Base-by-base conservation (phyloP, 2,329 filamentous ascomycete species). In the Drechmeria coniospora region DNA sequence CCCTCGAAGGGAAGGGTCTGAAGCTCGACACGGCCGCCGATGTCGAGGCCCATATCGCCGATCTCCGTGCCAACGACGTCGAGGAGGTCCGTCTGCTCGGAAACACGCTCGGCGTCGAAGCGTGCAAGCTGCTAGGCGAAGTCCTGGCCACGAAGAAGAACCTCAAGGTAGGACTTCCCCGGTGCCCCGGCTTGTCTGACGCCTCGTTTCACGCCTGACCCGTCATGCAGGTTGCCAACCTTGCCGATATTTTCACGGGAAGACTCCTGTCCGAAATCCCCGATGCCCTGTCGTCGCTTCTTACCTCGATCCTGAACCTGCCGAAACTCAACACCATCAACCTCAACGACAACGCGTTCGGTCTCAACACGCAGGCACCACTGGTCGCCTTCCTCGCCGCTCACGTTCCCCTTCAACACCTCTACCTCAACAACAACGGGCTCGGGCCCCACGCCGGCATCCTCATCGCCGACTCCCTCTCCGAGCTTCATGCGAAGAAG, bases 351-450 rank as follows among this genome's bases (percentile, higher is more conserved):
- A 98, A 98, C 56, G 90, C 90, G 25, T 98, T 98, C 46, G 90
- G 90, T 31, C 73, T 94, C 35, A 94, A 93, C 57, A 93, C 83
- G 11, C 80, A 92, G 53, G 84, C 82, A 20, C 90, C 87, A 8
- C 72, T 98, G 26, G 81, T 93, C 41, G 80, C 81, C 34, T 98
- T 98, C 60, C 73, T 98, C 36, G 76, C 80, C 30, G 68, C 76
- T 32, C 87, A 95, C 57, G 73, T 80, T 3, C 87, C 90, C 3
- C 74, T 98, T 23, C 84, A 86, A 54, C 86, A 94, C 54, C 72
- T 98, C 16, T 83, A 92, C 56, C 74, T 98, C 32, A 95, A 95
- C 66, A 98, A 98, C 66, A 98, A 98, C 54, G 90, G 90, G 16
- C 72, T 98, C 21, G 90, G 90, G 9, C 90, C 90, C 14, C 77